Percentiles rank a stretch among this genome's conserved stretches.
phyloP scores from a whole-genome alignment of 2,329 filamentous ascomycete species.

The Aspergillus luchuensis region DNA sequence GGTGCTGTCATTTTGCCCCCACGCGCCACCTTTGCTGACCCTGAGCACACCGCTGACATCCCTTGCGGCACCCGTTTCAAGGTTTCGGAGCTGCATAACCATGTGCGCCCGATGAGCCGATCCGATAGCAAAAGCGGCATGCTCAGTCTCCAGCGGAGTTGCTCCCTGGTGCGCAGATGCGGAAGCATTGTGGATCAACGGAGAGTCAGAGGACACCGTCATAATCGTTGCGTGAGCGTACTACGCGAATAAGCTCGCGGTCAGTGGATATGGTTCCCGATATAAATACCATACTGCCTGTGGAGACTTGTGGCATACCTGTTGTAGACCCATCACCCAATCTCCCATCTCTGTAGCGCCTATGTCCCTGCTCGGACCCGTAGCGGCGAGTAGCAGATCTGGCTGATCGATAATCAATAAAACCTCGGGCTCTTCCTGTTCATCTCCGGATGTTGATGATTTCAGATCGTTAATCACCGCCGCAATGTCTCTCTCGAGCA shows the following conservation, averaged over 20 bases:
- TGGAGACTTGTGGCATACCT: conserved; percentile 55
- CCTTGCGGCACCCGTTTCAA: conserved; percentile 85
- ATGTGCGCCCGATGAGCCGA: conserved; percentile 74
- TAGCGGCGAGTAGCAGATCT: conserved; percentile 65
- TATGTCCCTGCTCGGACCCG: conserved; percentile 49
- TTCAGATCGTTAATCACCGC: conserved; percentile 36
- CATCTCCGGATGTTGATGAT: conserved; percentile 20
- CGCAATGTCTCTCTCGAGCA: conserved; percentile 38
- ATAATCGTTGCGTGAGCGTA: conserved; percentile 67
- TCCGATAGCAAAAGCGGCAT: conserved; percentile 70
- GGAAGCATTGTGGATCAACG: conserved; percentile 60
- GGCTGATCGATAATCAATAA: conserved; percentile 68
- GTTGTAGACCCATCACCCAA: conserved; percentile 61
- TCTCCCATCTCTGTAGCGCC: conserved; percentile 53
- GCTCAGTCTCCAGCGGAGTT: conserved; percentile 69
- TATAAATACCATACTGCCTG: background rate
- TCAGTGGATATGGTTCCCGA: conserved; percentile 4
- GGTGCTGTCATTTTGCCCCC: conserved; percentile 36
- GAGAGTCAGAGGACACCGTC: conserved; percentile 70
- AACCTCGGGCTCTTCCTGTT: conserved; percentile 37
- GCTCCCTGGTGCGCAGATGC: conserved; percentile 46
- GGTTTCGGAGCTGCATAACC: conserved; percentile 69
- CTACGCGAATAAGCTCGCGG: conserved; percentile 40
- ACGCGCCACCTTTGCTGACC: conserved; percentile 63
- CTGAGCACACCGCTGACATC: conserved; percentile 89